These are phyloP conservation scores for Testicularia cyperi DNA, from an alignment of 1,284 basidiomycete species.

Conservation along the genomic window DNA sequence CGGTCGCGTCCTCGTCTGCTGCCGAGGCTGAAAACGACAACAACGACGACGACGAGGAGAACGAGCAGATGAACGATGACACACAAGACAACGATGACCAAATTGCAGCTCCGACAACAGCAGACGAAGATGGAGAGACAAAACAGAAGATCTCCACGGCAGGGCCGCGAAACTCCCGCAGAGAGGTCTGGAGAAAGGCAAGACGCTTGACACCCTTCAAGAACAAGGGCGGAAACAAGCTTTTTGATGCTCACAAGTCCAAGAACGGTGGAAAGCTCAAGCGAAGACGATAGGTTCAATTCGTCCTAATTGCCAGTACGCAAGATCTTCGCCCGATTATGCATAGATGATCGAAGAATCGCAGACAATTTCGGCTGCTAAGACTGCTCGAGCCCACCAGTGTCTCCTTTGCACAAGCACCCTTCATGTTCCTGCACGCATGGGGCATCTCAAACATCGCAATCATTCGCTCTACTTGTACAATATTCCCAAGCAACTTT, in stretches of 20 bases:
- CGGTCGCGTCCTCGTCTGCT: no score
- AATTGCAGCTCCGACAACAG: not conserved
- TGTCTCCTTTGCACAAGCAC: no score
- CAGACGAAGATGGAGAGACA: not conserved
- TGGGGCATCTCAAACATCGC: no score
- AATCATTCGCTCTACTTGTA: no score
- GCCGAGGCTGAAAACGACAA: constrained; percentile 61
- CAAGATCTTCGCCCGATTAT: no score
- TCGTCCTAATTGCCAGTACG: no score
- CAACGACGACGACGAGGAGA: constrained; percentile 60
- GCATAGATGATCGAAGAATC: no score
- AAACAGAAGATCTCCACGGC: constrained; percentile 47
- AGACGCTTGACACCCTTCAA: constrained; percentile 42
- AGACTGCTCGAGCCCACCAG: no score
- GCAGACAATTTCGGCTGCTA: no score
- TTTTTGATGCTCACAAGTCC: constrained; percentile 24
- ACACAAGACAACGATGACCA: constrained; percentile 47
- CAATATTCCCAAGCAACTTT: no score
- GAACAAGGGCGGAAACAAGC: constrained; percentile 34
- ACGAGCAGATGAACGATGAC: constrained; percentile 60
- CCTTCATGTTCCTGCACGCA: no score
- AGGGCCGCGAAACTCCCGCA: constrained; percentile 41
- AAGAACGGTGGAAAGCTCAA: constrained; percentile 49
- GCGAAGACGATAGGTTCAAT: constrained; percentile 40
- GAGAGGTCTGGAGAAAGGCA: constrained; percentile 46